Percentiles rank a stretch among this genome's conserved stretches.
phyloP scores from a whole-genome alignment of 768 basidiomycete species.

The Hortiboletus campestris region DNA sequence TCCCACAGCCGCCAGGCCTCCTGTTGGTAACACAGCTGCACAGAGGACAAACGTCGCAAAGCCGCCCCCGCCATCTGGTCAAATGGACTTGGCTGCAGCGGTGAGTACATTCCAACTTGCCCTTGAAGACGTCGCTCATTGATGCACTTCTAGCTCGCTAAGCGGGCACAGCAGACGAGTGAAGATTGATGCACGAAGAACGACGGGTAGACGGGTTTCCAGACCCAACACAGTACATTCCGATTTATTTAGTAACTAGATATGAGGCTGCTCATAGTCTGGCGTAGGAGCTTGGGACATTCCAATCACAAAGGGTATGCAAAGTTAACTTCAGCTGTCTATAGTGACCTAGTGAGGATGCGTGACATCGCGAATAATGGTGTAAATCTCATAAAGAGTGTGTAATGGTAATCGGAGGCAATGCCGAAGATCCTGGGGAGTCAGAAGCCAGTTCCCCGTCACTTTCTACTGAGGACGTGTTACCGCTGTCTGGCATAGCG shows the following conservation, averaged over 20 bases:
- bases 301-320: conserved; percentile 26
- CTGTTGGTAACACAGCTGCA: conserved; percentile 34
- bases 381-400: conserved; percentile 32
- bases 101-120: conserved; percentile 42
- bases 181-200: conserved; percentile 38
- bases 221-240: conserved; percentile 2
- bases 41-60: conserved; percentile 41
- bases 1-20: conserved; percentile 55
- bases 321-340: conserved; percentile 23
- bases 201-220: neutral
- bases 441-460: conserved; percentile 24
- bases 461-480: conserved; percentile 25
- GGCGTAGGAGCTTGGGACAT: conserved; percentile 12
- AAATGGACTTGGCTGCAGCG: conserved; percentile 81
- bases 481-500: conserved; percentile 18
- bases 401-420: conserved; percentile 47
- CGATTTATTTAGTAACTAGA: conserved; percentile 13
- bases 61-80: conserved; percentile 49
- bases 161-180: conserved; percentile 65
- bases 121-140: neutral
- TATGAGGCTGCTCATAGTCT: conserved; percentile 11
- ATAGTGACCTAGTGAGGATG: conserved; percentile 18
- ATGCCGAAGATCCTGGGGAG: conserved; percentile 10
- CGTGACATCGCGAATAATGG: conserved; percentile 3
- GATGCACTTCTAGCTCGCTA: conserved; percentile 56